phyloP scores from a whole-genome alignment of 2,329 filamentous ascomycete species.

The Ceratocystis smalleyi region DNA sequence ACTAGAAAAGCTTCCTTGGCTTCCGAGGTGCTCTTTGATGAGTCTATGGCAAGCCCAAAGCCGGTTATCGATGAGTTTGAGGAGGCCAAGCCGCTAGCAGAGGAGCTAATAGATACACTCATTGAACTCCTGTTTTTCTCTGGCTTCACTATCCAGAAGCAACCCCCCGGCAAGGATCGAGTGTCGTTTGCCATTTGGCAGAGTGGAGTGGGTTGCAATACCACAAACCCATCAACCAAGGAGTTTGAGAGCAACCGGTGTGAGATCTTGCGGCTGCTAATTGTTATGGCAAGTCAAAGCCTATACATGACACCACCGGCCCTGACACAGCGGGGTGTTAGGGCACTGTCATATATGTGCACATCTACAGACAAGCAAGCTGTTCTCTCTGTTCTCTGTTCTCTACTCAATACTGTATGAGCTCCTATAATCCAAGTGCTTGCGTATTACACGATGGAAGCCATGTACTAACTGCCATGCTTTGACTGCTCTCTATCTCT shows the following conservation, averaged over 20 bases:
- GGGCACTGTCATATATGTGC: constrained; percentile 74
- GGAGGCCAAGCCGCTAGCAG: constrained; percentile 71
- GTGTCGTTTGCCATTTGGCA: constrained; percentile 95
- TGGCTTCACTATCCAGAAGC: constrained; percentile 68
- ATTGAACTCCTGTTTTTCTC: constrained; percentile 83
- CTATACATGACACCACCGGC: constrained; percentile 78
- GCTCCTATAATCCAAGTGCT: background rate
- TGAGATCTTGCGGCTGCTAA: constrained; percentile 71
- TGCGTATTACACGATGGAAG: background rate
- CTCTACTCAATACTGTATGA: constrained; percentile 72
- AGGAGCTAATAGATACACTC: constrained; percentile 82
- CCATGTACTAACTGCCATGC: background rate
- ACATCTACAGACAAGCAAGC: constrained; percentile 81
- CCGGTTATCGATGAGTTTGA: constrained; percentile 50
- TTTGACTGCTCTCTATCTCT: constrained; percentile 1
- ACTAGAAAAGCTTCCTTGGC: constrained; percentile 50
- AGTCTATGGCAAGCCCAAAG: constrained; percentile 37
- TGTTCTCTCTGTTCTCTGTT: constrained; percentile 80
- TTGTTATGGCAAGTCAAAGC: constrained; percentile 76
- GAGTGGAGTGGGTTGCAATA: constrained; percentile 91
- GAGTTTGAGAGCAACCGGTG: constrained; percentile 87
- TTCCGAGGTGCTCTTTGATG: constrained; percentile 73
- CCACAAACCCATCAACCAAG: constrained; percentile 70
- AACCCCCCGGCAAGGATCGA: constrained; percentile 56
- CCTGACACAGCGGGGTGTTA: constrained; percentile 69